Base-by-base conservation (phyloP, 2,329 filamentous ascomycete genomes). In the Aspergillus thermomutatus region DNA sequence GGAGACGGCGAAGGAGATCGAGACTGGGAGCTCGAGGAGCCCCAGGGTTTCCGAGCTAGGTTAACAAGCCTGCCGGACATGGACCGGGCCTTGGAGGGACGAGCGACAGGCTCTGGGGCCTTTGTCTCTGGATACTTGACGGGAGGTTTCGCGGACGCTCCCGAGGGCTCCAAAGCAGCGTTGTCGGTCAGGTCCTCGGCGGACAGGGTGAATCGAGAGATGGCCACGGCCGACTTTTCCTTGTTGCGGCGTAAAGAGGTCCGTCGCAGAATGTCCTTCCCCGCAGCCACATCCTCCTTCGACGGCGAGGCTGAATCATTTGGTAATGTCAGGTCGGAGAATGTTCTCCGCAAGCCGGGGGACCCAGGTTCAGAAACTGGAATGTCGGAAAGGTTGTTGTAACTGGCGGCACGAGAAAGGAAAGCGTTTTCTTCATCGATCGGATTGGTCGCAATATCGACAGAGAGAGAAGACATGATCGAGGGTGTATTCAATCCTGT, bases 401-500 rank as follows among this genome's bases (percentile, higher is more conserved):
- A 86, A 64, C 83, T 86, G 31, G 84, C 83, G 49, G 83, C 80
- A 55, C 83, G 79, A 27, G 79, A 78, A 28, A 86, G 62, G 41
- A 67, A 61, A 50, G 64, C 53, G 50, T 59, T 58, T 49, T 64
- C 64, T 46, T 69, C 70, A 59, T 68, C 66, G 47, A 58, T 63
- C 26, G 55, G 56, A 55, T 69, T 64, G 45, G 53, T 62, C 50
- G 59, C 57, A 34, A 59, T 52, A 52, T 69, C 66, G 49, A 62
- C 51, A 27, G 64, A 61, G 53, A 65, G 63, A 59, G 64, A 63
- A 66, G 72, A 68, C 73, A 75, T 75, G 63, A 61, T 74, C 66
- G 50, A 55, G 59, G 47, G 50, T 37, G 17, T 56, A 56, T 52
- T 53, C 60, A 51, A 59, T 53, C 41, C 27, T 48, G 57, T 14